phyloP scores from a whole-genome alignment of 768 basidiomycete genomes.

The Nevesoporus exiguus region DNA sequence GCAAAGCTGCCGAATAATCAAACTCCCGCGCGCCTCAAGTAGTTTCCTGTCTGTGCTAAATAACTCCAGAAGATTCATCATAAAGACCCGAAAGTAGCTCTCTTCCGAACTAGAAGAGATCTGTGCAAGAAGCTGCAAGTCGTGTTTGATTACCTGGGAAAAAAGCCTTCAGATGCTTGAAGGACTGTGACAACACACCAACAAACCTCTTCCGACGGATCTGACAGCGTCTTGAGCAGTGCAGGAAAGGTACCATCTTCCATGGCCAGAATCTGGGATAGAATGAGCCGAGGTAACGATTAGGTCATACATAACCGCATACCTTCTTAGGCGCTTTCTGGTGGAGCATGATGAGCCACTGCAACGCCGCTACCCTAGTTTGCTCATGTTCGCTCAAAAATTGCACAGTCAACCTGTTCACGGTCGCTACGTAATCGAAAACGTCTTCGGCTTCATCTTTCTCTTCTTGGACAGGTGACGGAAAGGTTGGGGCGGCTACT shows the following conservation, averaged over 20 bases:
- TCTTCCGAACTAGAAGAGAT: conserved; percentile 96
- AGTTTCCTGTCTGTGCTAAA: conserved; percentile 93
- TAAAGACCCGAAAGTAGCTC: conserved; percentile 91
- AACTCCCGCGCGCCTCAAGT: conserved; percentile 86
- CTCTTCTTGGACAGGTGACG: conserved; percentile 29
- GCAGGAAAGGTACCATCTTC: conserved; percentile 97
- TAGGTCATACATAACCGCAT: not conserved
- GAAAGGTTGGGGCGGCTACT: conserved; percentile 26
- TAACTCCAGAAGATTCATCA: conserved; percentile 90
- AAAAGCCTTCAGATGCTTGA: not conserved
- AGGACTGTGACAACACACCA: not conserved
- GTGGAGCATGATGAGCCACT: conserved; percentile 98
- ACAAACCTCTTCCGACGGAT: conserved; percentile 88
- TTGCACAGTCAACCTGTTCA: conserved; percentile 88
- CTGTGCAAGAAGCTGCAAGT: conserved; percentile 92
- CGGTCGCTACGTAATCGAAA: conserved; percentile 91
- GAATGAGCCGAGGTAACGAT: not conserved
- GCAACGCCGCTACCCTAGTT: conserved; percentile 90
- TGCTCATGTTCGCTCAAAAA: conserved; percentile 97
- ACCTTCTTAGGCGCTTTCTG: conserved; percentile 97
- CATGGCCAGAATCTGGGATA: conserved; percentile 80
- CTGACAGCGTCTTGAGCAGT: conserved; percentile 90
- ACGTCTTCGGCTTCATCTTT: conserved; percentile 63
- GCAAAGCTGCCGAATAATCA: conserved; percentile 95
- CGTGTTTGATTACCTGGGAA: conserved; percentile 87